Conservation (phyloP, 1,284 basidiomycete species). For the Cryptococcus hybrid region DNA sequence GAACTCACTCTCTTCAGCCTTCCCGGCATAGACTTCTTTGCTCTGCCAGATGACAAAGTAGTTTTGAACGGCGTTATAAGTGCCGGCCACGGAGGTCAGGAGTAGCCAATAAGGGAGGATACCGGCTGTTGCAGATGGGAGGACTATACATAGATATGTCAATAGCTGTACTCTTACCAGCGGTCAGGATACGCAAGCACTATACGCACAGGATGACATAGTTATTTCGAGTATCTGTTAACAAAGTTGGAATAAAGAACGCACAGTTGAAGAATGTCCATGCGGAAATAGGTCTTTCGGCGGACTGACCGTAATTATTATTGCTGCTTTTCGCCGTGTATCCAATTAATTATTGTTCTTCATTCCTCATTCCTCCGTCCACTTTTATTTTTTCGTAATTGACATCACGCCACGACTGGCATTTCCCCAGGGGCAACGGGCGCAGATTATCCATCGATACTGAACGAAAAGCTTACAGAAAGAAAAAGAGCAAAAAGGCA, state of each 20-base stretch:
- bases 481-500: not conserved
- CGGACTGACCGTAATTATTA: too few species aligned
- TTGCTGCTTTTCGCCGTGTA: too few species aligned
- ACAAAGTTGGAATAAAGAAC: not conserved
- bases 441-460: not conserved
- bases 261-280: not conserved
- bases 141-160: slow-evolving; percentile 10
- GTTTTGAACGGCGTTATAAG: slow-evolving; percentile 84
- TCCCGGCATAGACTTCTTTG: slow-evolving; percentile 68
- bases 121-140: slow-evolving; percentile 53
- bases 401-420: too few species aligned
- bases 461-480: not conserved
- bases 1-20: slow-evolving; percentile 53
- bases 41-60: slow-evolving; percentile 74
- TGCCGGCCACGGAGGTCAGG: slow-evolving; percentile 66
- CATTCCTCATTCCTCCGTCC: too few species aligned
- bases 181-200: not conserved
- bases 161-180: not conserved
- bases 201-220: slow-evolving; percentile 1
- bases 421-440: not conserved
- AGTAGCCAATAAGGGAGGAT: slow-evolving; percentile 83
- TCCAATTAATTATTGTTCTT: too few species aligned
- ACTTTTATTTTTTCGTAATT: too few species aligned
- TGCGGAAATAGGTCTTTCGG: too few species aligned
- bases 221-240: not conserved